A percentile compares a stretch with the other conserved stretches of the same genome.
These are phyloP conservation scores for Berberis thunbergii DNA, from an alignment of 164 flowering plant genomes.

Conservation along the genomic window DNA sequence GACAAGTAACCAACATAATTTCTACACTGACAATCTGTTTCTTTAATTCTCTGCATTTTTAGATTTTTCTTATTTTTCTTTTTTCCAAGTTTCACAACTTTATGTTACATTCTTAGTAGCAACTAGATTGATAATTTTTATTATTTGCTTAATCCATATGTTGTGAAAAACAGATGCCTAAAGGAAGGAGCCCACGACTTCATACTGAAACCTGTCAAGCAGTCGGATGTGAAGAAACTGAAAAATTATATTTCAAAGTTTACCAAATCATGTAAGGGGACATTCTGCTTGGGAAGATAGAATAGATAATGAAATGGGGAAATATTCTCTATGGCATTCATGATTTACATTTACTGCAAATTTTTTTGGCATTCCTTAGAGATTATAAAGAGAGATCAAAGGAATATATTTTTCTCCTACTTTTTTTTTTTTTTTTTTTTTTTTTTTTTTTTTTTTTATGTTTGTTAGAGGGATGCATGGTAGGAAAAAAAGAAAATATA, in stretches of 20 bases:
- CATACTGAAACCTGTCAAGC: slow-evolving; percentile 38
- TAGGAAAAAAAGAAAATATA: no score
- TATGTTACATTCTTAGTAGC: neutral
- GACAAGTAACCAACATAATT: slow-evolving; percentile 16
- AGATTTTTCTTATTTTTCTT: no score
- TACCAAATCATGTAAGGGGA: slow-evolving; percentile 8
- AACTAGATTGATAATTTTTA: no score
- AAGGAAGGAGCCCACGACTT: slow-evolving; percentile 43
- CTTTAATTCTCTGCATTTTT: neutral
- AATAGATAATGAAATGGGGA: neutral
- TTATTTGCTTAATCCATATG: neutral
- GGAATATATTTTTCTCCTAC: no score
- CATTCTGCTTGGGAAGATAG: slow-evolving; percentile 7
- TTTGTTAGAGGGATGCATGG: no score
- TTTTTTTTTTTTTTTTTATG: no score
- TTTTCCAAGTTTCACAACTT: neutral
- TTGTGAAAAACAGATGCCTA: slow-evolving; percentile 26
- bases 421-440: no score
- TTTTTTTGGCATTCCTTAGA: no score
- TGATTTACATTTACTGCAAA: no score
- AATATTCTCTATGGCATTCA: no score
- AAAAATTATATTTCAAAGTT: slow-evolving; percentile 21
- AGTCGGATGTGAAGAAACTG: slow-evolving; percentile 33
- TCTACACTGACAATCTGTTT: neutral
- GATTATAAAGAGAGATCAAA: no score